These are phyloP conservation scores for Sinapis alba DNA, from an alignment of 441 rosid species.

Conservation along the genomic window DNA sequence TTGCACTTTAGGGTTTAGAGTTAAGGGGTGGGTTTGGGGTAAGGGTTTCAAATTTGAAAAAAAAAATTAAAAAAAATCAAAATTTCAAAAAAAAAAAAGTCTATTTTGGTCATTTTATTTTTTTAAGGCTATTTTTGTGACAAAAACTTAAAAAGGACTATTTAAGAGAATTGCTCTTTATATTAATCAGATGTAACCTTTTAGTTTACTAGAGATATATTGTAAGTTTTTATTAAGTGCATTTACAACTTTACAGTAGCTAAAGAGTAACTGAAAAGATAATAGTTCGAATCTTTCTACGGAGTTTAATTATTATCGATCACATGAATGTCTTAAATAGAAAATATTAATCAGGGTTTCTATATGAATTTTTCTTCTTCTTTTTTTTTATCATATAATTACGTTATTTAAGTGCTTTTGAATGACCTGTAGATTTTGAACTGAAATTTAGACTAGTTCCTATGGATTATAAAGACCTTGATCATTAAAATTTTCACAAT, in stretches of 20 bases:
- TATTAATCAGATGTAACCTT: not conserved
- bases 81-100: too few species aligned
- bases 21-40: too few species aligned
- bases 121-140: too few species aligned
- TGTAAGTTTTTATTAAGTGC: not conserved
- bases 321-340: not conserved
- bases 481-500: not conserved
- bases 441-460: not conserved
- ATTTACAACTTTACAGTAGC: not conserved
- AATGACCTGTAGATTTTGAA: not conserved
- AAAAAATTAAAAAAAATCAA: too few species aligned
- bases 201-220: not conserved
- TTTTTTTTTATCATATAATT: not conserved
- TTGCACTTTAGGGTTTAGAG: too few species aligned
- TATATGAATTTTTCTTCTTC: not conserved
- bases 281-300: not conserved
- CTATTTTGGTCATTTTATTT: too few species aligned
- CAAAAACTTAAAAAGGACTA: too few species aligned
- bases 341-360: not conserved
- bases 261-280: not conserved
- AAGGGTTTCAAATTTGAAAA: too few species aligned
- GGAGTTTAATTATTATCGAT: not conserved
- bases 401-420: not conserved
- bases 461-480: not conserved
- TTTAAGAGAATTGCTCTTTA: too few species aligned